Conservation (phyloP, 768 basidiomycete species). For the Boletus fagicola region DNA sequence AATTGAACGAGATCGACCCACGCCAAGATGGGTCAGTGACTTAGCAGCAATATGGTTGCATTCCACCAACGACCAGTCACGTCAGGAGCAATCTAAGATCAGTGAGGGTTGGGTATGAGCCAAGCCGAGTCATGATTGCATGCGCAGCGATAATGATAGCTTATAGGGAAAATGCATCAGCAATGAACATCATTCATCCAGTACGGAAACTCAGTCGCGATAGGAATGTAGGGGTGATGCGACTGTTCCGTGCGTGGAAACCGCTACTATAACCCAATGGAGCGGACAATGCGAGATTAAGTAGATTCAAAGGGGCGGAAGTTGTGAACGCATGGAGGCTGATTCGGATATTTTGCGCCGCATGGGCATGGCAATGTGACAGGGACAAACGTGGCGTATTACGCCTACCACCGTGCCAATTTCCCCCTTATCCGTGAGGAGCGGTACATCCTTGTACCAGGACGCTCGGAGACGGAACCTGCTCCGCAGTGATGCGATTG, state of each 20-base stretch:
- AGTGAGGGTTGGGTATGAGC: neutral
- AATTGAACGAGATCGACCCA: constrained; percentile 2
- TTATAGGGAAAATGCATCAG: constrained; percentile 3
- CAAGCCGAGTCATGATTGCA: constrained; percentile 7
- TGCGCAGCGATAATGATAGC: neutral
- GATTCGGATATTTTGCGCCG: constrained; percentile 8
- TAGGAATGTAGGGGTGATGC: constrained; percentile 10
- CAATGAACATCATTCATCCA: constrained; percentile 6
- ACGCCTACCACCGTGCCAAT: neutral
- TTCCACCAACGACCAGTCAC: constrained; percentile 3
- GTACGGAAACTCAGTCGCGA: constrained; percentile 13
- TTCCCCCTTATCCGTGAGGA: constrained; percentile 5
- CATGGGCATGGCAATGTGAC: constrained; percentile 8
- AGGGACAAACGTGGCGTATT: constrained; percentile 10
- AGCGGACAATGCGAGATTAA: constrained; percentile 25
- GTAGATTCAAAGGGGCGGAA: constrained; percentile 15
- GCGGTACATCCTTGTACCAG: constrained; percentile 6
- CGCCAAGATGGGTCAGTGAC: neutral
- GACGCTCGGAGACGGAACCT: constrained; percentile 1
- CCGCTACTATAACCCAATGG: constrained; percentile 19
- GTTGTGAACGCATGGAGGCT: neutral
- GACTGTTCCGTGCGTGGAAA: constrained; percentile 11
- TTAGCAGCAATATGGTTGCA: neutral
- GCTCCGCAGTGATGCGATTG: constrained; percentile 8
- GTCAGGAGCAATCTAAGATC: constrained; percentile 10